These are phyloP conservation scores for Melanogaster broomeanus DNA, from an alignment of 768 basidiomycete species.

Conservation along the genomic window DNA sequence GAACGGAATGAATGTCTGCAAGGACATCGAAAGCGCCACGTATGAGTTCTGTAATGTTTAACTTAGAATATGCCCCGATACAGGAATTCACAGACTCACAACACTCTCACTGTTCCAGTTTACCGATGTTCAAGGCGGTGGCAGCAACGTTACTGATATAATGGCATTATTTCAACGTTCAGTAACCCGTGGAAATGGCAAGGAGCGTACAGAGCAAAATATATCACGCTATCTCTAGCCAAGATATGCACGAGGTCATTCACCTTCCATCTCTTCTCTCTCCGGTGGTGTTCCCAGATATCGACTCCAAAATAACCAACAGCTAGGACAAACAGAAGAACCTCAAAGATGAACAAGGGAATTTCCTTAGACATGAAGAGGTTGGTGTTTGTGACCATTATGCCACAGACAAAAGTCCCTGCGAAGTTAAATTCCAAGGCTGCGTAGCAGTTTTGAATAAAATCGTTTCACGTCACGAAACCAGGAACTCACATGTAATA, in stretches of 20 bases:
- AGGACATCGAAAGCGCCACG: conserved; percentile 9
- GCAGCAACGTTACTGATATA: conserved; percentile 5
- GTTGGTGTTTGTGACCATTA: neutral
- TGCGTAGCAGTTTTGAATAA: neutral
- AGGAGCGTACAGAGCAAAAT: conserved; percentile 17
- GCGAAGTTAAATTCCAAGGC: neutral
- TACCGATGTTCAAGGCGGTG: conserved; percentile 2
- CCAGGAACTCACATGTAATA: conserved; percentile 2
- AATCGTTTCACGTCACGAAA: neutral
- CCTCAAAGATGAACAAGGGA: conserved; percentile 14
- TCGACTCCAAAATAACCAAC: conserved; percentile 7
- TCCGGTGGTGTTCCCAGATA: conserved; percentile 4
- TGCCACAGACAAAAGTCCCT: conserved; percentile 4
- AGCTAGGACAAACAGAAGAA: conserved; percentile 15
- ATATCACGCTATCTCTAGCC: conserved; percentile 19
- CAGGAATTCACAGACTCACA: neutral
- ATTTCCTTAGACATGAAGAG: conserved; percentile 4
- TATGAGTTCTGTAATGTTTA: conserved; percentile 5
- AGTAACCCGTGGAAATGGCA: neutral
- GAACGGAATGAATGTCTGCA: conserved; percentile 16
- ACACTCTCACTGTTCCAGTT: neutral
- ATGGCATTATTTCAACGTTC: neutral
- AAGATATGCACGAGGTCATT: conserved; percentile 14
- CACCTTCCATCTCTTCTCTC: neutral
- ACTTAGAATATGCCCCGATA: neutral